Evolutionary conservation across 2,329 filamentous ascomycete species (phyloP).

Genomic region (Aspergillus quadricinctus): DNA sequence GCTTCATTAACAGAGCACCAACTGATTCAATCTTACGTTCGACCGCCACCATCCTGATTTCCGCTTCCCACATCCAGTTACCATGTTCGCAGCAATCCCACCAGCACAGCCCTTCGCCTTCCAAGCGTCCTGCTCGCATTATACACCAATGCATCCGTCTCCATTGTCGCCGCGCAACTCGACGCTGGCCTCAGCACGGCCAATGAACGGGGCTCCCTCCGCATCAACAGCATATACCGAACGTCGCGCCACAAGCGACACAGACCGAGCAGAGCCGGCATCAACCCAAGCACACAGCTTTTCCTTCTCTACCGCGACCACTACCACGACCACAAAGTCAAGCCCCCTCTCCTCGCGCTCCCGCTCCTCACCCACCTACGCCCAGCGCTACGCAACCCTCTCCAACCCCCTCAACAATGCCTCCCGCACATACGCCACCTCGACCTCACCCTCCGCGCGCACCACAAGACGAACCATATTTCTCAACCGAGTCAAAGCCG

Average conservation of each 20-base stretch:
- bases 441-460: conserved; percentile 25
- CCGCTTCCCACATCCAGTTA: conserved; percentile 1
- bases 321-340: conserved; percentile 3
- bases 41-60: conserved; percentile 1
- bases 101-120: conserved; percentile 11
- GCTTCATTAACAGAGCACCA: conserved; percentile 1
- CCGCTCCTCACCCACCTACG: conserved; percentile 23
- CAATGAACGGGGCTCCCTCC: conserved; percentile 12
- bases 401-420: conserved; percentile 29
- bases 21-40: conserved; percentile 7
- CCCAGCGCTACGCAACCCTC: conserved; percentile 34
- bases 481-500: conserved; percentile 38
- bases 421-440: conserved; percentile 10
- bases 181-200: conserved; percentile 14
- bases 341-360: conserved; percentile 12
- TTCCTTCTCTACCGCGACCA: background rate
- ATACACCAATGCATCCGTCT: background rate
- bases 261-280: background rate
- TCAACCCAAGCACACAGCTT: conserved; percentile 2
- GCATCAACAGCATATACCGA: background rate
- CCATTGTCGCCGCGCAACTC: conserved; percentile 8
- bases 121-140: background rate
- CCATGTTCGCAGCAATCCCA: conserved; percentile 29
- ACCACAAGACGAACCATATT: conserved; percentile 37
- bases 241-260: background rate